Base-by-base conservation (phyloP, 1,284 basidiomycete genomes). In the Cutaneotrichosporon mucoides region DNA sequence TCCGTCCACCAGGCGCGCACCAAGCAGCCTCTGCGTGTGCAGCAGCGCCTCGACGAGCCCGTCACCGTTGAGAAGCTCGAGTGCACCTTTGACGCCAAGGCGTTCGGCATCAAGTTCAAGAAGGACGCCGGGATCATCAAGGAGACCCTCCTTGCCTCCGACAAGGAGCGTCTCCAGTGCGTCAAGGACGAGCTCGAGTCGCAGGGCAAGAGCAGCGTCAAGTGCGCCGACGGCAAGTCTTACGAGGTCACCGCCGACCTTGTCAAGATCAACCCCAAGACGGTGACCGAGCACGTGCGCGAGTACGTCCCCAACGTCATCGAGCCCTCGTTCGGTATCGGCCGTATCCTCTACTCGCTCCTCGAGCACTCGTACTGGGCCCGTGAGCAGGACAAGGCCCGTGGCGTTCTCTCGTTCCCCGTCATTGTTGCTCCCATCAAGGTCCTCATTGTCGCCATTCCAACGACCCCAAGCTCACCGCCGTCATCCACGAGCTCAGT, bases 281-380 rank as follows among this genome's bases (percentile, higher is more conserved):
- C 88, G 50, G 87, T 95, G 73, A 95, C 94, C 71, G 90, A 95
- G 77, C 88, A 88, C 55, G 92, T 92, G 65, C 90, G 95, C 69
- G 94, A 97, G 79, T 98, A 85, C 79, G 92, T 87, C 51, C 95
- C 95, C 50, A 98, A 98, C 79, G 95, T 99, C 77, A 96, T 98
- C 74, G 95, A 98, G 78, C 95, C 95, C 35, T 99, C 96, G 15
- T 98, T 98, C 79, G 95, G 96, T 68, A 87, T 99, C 69, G 95
- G 95, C 59, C 90, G 95, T 61, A 97, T 99, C 72, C 83, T 98
- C 51, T 98, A 98, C 79, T 87, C 87, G 41, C 82, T 98, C 55
- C 86, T 99, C 52, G 95, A 99, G 79, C 95, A 99, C 82, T 87
- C 85, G 69, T 99, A 90, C 84, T 98, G 95, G 95, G 85, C 86